A percentile compares a stretch with the other conserved stretches of the same genome.
These are phyloP conservation scores for Fusarium nygamai DNA, from an alignment of 2,329 filamentous ascomycete genomes.

Conservation along the genomic window DNA sequence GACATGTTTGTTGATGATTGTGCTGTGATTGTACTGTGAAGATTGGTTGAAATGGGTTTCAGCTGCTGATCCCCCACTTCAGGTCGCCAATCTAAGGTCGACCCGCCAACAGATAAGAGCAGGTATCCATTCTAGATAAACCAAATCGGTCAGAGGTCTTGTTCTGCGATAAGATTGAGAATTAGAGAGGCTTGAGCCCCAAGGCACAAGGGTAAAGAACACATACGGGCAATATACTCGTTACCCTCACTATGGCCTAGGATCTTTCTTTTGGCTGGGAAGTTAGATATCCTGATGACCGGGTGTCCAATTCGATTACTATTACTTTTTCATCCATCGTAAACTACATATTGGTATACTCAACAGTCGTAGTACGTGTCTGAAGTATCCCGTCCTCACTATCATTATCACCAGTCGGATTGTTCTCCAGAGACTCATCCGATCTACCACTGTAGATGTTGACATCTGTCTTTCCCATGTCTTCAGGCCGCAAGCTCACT, in stretches of 20 bases:
- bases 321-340: background rate
- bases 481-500: background rate
- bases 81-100: background rate
- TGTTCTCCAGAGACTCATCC: background rate
- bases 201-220: background rate
- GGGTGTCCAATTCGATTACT: background rate
- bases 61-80: background rate
- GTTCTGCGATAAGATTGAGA: background rate
- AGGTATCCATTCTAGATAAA: background rate
- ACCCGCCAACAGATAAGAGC: background rate
- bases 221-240: background rate
- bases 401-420: background rate
- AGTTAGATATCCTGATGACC: background rate
- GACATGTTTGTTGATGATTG: background rate
- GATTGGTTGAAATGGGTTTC: background rate
- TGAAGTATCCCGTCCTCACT: constrained; percentile 13
- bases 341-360: background rate
- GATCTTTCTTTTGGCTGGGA: rapidly evolving
- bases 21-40: background rate
- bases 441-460: background rate
- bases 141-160: background rate
- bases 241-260: rapidly evolving
- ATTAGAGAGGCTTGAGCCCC: no score
- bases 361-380: background rate
- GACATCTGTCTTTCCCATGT: background rate